Evolutionary conservation across 805 yeast species (phyloP), one percentile per base, ranked within the genome.

Genomic region (Pachysolen tannophilus): DNA sequence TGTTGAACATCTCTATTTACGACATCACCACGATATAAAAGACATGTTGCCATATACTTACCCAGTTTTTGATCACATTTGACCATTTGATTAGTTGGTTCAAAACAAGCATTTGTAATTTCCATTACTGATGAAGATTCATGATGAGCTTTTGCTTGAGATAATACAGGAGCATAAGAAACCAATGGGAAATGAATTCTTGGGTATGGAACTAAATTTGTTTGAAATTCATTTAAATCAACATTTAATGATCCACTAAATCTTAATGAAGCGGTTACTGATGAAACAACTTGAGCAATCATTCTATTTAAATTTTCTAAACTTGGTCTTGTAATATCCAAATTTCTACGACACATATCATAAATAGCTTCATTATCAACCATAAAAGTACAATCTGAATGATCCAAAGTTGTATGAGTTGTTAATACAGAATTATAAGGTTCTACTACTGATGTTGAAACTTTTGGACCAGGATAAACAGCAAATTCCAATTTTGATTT

Each of bases 131-230:
- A 74, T 67, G 85, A 84, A 28, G 94, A 72, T 71, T 86, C 95
- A 61, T 86, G 95, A 57, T 72, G 69, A 32, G 94, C 86, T 72
- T 86, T 84, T 37, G 78, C 69, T 48, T 79, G 82, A 17, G 92
- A 78, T 54, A 82, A 70, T 34, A 86, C 88, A 42, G 95, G 95
- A 11, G 95, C 94, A 56, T 85, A 86, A 37, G 94, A 82, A 34
- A 85, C 95, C 59, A 86, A 75, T 52, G 95, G 95, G 85, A 86
- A 86, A 64, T 86, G 95, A 53, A 86, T 86, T 68, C 95, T 82
- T 60, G 95, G 95, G 67, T 82, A 86, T 49, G 95, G 95, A 33
- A 86, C 95, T 70, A 86, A 70, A 64, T 86, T 86, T 38, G 95
- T 86, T 67, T 86, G 95, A 74, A 86, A 86, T 65, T 86, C 95